Conservation (phyloP, 768 basidiomycete species). For the Termitomyces sp. region DNA sequence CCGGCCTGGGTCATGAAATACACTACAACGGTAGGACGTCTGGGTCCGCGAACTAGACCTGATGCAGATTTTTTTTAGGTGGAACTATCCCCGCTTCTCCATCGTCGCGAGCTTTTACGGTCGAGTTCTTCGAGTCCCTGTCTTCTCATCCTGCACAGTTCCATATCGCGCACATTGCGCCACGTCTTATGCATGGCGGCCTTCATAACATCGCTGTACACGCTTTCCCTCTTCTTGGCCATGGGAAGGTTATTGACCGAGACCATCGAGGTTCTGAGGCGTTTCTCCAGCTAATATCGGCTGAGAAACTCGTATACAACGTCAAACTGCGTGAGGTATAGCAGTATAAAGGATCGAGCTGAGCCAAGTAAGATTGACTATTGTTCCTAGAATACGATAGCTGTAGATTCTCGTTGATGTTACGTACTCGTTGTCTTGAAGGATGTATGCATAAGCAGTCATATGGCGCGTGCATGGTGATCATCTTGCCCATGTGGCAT, state of each 20-base stretch:
- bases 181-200: constrained; percentile 29
- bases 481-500: neutral
- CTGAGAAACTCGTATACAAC: constrained; percentile 25
- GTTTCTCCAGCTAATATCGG: constrained; percentile 25
- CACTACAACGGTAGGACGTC: constrained; percentile 20
- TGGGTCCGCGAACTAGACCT: neutral
- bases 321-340: neutral
- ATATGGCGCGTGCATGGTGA: no score
- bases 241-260: constrained; percentile 22
- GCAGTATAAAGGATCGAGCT: neutral
- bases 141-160: constrained; percentile 17
- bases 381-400: neutral
- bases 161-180: constrained; percentile 20
- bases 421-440: neutral
- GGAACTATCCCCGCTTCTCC: constrained; percentile 18
- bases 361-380: neutral
- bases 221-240: constrained; percentile 23
- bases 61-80: constrained; percentile 8
- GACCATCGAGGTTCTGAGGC: constrained; percentile 1
- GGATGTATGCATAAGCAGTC: neutral
- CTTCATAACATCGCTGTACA: constrained; percentile 20
- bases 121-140: constrained; percentile 25
- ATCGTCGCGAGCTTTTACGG: constrained; percentile 22
- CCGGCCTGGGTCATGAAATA: constrained; percentile 26
- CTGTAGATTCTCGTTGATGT: neutral